phyloP scores from a whole-genome alignment of 805 yeast species.

The Pachysolen tannophilus region DNA sequence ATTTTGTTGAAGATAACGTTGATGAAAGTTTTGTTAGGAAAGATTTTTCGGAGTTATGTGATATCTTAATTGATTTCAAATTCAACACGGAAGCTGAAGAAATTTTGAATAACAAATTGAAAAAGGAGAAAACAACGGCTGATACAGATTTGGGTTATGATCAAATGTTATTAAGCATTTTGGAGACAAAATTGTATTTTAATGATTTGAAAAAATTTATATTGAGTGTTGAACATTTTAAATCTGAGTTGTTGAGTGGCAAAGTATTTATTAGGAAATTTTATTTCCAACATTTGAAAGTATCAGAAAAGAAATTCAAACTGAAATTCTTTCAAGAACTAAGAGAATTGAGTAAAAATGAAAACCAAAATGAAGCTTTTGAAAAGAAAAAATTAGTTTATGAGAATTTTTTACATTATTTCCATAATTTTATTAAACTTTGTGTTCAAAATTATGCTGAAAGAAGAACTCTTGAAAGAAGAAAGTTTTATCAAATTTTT shows the following conservation, averaged over 20 bases:
- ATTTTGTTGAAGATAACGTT: conserved; percentile 1
- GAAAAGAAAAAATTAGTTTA: too few relatives aligned
- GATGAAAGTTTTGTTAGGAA: background rate
- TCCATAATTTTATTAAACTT: too few relatives aligned
- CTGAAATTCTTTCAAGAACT: too few relatives aligned
- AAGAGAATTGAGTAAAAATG: too few relatives aligned
- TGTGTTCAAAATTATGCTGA: too few relatives aligned
- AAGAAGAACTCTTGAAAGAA: background rate
- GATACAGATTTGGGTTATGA: background rate
- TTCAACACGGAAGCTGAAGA: conserved; percentile 1
- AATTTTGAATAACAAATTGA: conserved; percentile 1
- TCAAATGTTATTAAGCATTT: conserved; percentile 5
- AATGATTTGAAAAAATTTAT: conserved; percentile 5
- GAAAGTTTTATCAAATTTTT: background rate
- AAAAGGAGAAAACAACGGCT: background rate
- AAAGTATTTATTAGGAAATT: too few relatives aligned
- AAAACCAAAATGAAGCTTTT: too few relatives aligned
- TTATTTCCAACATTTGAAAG: too few relatives aligned
- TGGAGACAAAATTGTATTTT: conserved; percentile 3
- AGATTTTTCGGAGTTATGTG: background rate
- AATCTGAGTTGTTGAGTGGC: conserved; percentile 1
- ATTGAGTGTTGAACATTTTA: conserved; percentile 2
- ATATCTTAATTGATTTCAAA: conserved; percentile 1
- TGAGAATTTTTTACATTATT: too few relatives aligned
- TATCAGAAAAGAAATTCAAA: too few relatives aligned